phyloP scores from a whole-genome alignment of 2,329 filamentous ascomycete genomes.

The Botryotinia narcissicola region DNA sequence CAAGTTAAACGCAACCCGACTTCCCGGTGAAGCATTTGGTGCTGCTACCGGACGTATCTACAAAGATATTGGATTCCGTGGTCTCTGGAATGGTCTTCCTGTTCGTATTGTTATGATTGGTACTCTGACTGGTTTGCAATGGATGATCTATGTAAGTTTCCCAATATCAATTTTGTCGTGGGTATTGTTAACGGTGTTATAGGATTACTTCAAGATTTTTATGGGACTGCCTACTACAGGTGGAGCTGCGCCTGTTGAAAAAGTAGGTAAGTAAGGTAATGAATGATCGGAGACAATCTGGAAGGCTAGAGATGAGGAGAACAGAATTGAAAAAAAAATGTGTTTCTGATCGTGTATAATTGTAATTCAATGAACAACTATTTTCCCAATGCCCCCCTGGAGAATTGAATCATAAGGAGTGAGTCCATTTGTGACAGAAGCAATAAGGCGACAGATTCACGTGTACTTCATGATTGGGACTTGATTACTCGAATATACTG shows the following conservation, averaged over 20 bases:
- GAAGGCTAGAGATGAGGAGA: background rate
- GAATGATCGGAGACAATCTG: background rate
- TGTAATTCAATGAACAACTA: background rate
- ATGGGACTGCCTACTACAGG: constrained; percentile 85
- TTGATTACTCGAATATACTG: background rate
- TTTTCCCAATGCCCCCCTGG: background rate
- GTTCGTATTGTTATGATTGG: constrained; percentile 62
- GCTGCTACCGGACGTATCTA: constrained; percentile 78
- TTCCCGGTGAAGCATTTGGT: constrained; percentile 74
- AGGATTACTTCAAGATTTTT: constrained; percentile 87
- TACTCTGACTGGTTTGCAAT: constrained; percentile 73
- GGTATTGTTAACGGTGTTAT: constrained; percentile 18
- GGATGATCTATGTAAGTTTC: constrained; percentile 76
- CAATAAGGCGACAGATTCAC: background rate
- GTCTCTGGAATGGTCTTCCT: constrained; percentile 89
- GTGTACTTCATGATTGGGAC: background rate
- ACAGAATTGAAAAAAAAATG: background rate
- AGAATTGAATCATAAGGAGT: background rate
- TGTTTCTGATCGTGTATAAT: background rate
- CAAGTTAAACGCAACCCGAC: constrained; percentile 80
- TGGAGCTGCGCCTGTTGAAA: constrained; percentile 42
- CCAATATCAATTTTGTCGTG: background rate
- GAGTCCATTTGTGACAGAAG: background rate
- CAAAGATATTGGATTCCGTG: constrained; percentile 77
- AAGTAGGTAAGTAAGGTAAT: constrained; percentile 31